These are phyloP conservation scores for Aureobasidium namibiae DNA, from an alignment of 2,329 filamentous ascomycete genomes.

Conservation along the genomic window DNA sequence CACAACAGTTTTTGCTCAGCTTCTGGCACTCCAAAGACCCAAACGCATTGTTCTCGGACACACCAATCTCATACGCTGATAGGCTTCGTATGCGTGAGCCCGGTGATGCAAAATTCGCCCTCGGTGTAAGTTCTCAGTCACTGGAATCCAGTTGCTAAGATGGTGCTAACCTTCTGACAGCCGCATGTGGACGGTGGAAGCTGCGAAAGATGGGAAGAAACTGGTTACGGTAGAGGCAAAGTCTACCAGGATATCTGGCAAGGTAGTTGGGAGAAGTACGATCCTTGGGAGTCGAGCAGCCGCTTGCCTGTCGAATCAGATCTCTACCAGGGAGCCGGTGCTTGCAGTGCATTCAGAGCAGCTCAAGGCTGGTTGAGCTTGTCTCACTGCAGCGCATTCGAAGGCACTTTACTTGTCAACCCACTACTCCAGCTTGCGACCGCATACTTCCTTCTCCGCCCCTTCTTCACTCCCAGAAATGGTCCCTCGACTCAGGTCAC, in stretches of 20 bases:
- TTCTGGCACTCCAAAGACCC: slow-evolving; percentile 41
- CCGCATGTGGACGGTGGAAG: slow-evolving; percentile 49
- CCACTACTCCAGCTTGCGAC: slow-evolving; percentile 68
- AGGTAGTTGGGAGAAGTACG: slow-evolving; percentile 68
- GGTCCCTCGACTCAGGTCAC: slow-evolving; percentile 27
- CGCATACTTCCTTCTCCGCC: slow-evolving; percentile 71
- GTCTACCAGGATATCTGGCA: slow-evolving; percentile 68
- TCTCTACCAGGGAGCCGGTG: slow-evolving; percentile 71
- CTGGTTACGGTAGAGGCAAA: slow-evolving; percentile 52
- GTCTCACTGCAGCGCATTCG: slow-evolving; percentile 60
- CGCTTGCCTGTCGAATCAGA: slow-evolving; percentile 63
- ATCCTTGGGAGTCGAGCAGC: slow-evolving; percentile 70
- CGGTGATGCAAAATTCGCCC: slow-evolving; percentile 42
- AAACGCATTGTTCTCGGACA: slow-evolving; percentile 35
- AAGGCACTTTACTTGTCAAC: slow-evolving; percentile 77
- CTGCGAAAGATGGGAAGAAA: slow-evolving; percentile 46
- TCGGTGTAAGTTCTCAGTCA: slow-evolving; percentile 30
- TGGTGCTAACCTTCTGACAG: neutral
- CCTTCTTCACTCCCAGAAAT: slow-evolving; percentile 62
- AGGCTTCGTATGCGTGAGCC: slow-evolving; percentile 47
- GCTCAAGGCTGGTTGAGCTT: slow-evolving; percentile 87
- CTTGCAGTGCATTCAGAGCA: slow-evolving; percentile 77
- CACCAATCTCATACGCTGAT: slow-evolving; percentile 42
- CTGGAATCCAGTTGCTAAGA: neutral
- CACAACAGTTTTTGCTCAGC: slow-evolving; percentile 40